Percentiles rank a stretch among this genome's conserved stretches.
These are phyloP conservation scores for Kodamaea anthophila DNA, from an alignment of 1,139 yeast genomes.

Conservation along the genomic window DNA sequence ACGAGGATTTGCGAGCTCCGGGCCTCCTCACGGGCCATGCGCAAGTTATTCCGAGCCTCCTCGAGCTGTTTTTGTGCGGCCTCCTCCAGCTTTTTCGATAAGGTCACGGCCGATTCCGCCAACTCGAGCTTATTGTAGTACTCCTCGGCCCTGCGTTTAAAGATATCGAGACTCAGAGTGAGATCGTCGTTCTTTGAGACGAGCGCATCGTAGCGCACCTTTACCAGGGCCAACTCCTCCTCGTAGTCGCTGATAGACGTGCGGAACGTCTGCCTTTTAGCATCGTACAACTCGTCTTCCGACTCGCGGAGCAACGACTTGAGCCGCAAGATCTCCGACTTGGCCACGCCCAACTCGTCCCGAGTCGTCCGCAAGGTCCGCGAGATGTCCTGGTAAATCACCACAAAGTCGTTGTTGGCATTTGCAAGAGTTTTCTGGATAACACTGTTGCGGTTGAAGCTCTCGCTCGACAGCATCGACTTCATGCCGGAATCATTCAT, in stretches of 20 bases:
- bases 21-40: conserved; percentile 53
- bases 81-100: conserved; percentile 58
- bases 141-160: conserved; percentile 69
- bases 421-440: conserved; percentile 21
- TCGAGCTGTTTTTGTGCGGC: conserved; percentile 49
- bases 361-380: conserved; percentile 44
- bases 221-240: conserved; percentile 35
- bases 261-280: conserved; percentile 30
- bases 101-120: conserved; percentile 68
- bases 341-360: conserved; percentile 44
- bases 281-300: conserved; percentile 41
- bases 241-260: conserved; percentile 37
- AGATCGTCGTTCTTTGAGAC: conserved; percentile 48
- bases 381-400: conserved; percentile 52
- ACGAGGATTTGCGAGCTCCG: conserved; percentile 52
- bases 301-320: conserved; percentile 44
- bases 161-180: conserved; percentile 49
- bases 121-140: conserved; percentile 68
- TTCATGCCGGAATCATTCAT: conserved; percentile 9
- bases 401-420: conserved; percentile 41
- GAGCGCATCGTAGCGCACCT: conserved; percentile 49
- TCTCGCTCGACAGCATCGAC: conserved; percentile 28
- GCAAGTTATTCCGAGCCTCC: conserved; percentile 49
- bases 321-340: conserved; percentile 47
- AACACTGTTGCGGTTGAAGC: conserved; percentile 32